A percentile compares a stretch with the other conserved stretches of the same genome.
phyloP scores from a whole-genome alignment of 805 yeast species.

The Lipomyces kockii region DNA sequence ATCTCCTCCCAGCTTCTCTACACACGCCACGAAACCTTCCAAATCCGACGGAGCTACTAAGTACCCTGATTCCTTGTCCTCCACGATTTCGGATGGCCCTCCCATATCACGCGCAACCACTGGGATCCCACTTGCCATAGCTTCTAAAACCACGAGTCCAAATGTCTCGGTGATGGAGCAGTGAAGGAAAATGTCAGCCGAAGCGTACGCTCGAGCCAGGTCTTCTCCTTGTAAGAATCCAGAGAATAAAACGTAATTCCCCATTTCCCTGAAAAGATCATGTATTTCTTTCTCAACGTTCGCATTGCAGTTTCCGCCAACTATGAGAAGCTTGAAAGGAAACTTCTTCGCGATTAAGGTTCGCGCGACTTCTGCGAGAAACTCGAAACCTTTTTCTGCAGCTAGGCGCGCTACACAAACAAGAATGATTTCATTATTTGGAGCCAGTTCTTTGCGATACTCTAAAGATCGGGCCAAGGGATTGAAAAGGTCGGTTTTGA shows the following conservation, averaged over 20 bases:
- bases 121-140: conserved; percentile 8
- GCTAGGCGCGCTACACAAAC: conserved; percentile 1
- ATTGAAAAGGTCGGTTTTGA: conserved; percentile 5
- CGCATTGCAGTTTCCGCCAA: conserved; percentile 1
- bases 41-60: conserved; percentile 2
- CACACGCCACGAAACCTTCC: background rate
- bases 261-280: conserved; percentile 1
- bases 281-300: background rate
- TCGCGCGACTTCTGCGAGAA: conserved; percentile 5
- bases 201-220: conserved; percentile 9
- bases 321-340: conserved; percentile 3
- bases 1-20: conserved; percentile 3
- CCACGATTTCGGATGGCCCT: conserved; percentile 5
- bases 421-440: conserved; percentile 4
- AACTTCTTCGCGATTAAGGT: background rate
- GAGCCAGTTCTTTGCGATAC: conserved; percentile 4
- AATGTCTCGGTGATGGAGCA: conserved; percentile 9
- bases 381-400: conserved; percentile 8
- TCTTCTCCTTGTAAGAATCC: conserved; percentile 1
- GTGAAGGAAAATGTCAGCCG: background rate
- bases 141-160: conserved; percentile 8
- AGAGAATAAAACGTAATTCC: background rate
- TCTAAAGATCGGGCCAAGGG: conserved; percentile 2
- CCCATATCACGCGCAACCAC: conserved; percentile 9
- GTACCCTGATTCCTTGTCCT: conserved; percentile 4